A percentile compares a stretch with the other conserved stretches of the same genome.
These are phyloP conservation scores for Excoecaria agallocha DNA, from an alignment of 345 rosid species.

Conservation along the genomic window DNA sequence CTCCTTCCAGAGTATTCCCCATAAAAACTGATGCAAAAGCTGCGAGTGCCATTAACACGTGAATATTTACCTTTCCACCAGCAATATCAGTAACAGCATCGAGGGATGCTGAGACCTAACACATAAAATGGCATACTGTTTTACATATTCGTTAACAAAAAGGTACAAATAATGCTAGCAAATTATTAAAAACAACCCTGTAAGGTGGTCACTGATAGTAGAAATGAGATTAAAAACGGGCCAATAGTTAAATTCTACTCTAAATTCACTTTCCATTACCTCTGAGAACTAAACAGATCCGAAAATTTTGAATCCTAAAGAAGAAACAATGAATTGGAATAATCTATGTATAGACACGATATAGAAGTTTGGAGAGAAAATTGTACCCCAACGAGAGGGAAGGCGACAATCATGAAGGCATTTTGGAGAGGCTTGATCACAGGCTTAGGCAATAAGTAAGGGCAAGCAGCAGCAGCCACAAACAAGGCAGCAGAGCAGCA, in stretches of 20 bases:
- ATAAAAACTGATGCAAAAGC: slow-evolving; percentile 92
- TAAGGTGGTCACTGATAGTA: not conserved
- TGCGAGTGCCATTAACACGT: slow-evolving; percentile 93
- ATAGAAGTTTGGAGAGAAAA: slow-evolving; percentile 1
- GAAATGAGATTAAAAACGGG: not conserved
- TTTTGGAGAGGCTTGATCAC: slow-evolving; percentile 61
- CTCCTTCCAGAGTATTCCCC: slow-evolving; percentile 96
- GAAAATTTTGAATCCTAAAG: not conserved
- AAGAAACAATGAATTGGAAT: not conserved
- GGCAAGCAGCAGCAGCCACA: slow-evolving; percentile 71
- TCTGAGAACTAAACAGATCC: not conserved
- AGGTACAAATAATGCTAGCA: not conserved
- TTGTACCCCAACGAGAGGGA: slow-evolving; percentile 89
- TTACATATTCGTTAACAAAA: not conserved
- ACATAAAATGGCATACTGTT: not conserved
- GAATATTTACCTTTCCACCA: slow-evolving; percentile 92
- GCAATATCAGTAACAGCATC: slow-evolving; percentile 87
- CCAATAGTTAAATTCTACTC: not conserved
- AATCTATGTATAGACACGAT: not conserved
- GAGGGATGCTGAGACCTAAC: slow-evolving; percentile 82
- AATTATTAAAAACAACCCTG: not conserved
- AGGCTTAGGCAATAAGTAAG: slow-evolving; percentile 61
- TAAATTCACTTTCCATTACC: not conserved
- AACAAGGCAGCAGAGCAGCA: slow-evolving; percentile 75
- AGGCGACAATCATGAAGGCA: slow-evolving; percentile 60